Conservation (phyloP, 805 yeast genomes). For the Candida golubevii region DNA sequence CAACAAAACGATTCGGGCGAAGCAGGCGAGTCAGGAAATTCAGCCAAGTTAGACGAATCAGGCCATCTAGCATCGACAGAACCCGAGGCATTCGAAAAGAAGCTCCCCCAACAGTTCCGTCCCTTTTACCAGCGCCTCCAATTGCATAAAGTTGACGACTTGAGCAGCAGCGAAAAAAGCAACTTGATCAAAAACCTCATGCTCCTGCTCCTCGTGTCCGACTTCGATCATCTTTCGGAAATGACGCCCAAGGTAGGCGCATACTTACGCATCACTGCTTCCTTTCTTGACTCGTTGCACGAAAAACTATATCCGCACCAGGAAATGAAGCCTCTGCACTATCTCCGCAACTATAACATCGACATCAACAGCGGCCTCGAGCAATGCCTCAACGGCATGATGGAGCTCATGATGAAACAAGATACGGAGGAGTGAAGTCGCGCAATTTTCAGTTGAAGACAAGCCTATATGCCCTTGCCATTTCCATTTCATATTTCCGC, state of each 20-base stretch:
- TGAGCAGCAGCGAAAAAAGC: conserved; percentile 25
- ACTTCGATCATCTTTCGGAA: conserved; percentile 25
- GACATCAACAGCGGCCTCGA: conserved; percentile 16
- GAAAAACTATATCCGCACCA: conserved; percentile 19
- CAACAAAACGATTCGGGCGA: background rate
- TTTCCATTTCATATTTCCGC: too few species aligned
- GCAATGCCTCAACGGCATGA: conserved; percentile 26
- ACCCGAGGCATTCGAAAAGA: conserved; percentile 7
- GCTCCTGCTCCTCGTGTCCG: conserved; percentile 31
- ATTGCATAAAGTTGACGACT: conserved; percentile 26
- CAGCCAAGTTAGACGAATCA: background rate
- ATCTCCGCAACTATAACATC: conserved; percentile 18
- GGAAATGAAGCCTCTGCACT: conserved; percentile 25
- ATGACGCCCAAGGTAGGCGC: conserved; percentile 26
- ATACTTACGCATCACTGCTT: conserved; percentile 21
- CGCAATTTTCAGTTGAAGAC: too few species aligned
- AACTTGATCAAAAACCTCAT: conserved; percentile 32
- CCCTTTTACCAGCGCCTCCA: conserved; percentile 24
- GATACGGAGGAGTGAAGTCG: background rate
- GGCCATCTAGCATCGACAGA: conserved; percentile 1
- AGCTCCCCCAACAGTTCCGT: conserved; percentile 21
- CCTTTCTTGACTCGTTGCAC: conserved; percentile 34
- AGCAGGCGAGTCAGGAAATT: background rate
- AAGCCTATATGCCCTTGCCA: too few species aligned
- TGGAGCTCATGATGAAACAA: background rate